Conservation (phyloP, 2,329 filamentous ascomycete species). For the Lasiodiplodia hormozganensis region DNA sequence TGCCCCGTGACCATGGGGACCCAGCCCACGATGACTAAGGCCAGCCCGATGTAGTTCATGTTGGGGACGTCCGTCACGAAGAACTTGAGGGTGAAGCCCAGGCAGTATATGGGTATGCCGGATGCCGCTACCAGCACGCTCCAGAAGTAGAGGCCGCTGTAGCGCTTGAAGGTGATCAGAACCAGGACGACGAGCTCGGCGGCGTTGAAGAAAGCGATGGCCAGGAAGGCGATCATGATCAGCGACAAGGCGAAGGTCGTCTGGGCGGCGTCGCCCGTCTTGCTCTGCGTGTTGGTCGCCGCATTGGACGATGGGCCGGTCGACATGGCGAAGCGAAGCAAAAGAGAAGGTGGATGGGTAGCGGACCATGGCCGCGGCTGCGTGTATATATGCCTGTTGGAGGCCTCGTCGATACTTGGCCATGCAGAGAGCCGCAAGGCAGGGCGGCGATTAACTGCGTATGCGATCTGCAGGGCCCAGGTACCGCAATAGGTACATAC, state of each 20-base stretch:
- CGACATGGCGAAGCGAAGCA: neutral
- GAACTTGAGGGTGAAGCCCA: conserved; percentile 56
- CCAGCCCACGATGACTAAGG: conserved; percentile 61
- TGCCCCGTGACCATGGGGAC: conserved; percentile 68
- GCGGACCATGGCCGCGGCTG: neutral
- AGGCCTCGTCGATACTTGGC: neutral
- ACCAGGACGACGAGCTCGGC: conserved; percentile 3
- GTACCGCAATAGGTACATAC: neutral
- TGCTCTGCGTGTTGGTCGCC: neutral
- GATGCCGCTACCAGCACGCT: conserved; percentile 52
- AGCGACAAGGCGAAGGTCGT: conserved; percentile 10
- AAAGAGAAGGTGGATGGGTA: neutral
- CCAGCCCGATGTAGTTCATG: conserved; percentile 35
- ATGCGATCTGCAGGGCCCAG: neutral
- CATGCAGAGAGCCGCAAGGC: neutral
- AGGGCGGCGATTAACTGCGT: neutral
- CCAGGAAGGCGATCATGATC: conserved; percentile 13
- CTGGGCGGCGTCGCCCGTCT: conserved; percentile 8
- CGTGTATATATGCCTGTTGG: conserved; percentile 11
- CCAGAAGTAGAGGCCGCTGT: conserved; percentile 59
- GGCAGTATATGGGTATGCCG: conserved; percentile 55
- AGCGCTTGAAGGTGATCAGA: conserved; percentile 50
- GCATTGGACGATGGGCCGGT: neutral
- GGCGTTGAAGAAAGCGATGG: conserved; percentile 7
- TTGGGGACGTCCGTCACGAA: conserved; percentile 45